phyloP scores from a whole-genome alignment of 257 asterid species.

The Nicotiana sylvestris region DNA sequence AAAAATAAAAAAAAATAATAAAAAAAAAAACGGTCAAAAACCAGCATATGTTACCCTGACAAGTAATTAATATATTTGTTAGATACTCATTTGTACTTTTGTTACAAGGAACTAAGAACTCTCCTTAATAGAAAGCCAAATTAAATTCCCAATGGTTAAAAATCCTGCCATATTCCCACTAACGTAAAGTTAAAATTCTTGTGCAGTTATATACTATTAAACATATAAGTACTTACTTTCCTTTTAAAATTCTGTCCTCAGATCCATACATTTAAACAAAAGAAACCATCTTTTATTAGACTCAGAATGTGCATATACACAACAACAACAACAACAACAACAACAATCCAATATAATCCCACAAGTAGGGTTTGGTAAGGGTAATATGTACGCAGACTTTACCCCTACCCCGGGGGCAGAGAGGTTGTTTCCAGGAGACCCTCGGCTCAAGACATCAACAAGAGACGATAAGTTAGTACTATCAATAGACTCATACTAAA shows the following conservation, averaged over 20 bases:
- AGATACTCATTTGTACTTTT: neutral
- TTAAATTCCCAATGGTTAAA: neutral
- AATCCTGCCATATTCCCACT: constrained; percentile 8
- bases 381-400: too few relatives aligned
- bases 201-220: neutral
- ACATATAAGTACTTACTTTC: neutral
- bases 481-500: too few relatives aligned
- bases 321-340: too few relatives aligned
- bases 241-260: neutral
- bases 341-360: too few relatives aligned
- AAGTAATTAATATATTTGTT: neutral
- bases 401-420: too few relatives aligned
- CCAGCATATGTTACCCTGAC: constrained; percentile 2
- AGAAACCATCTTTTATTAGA: neutral
- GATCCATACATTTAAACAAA: neutral
- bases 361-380: too few relatives aligned
- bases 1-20: neutral
- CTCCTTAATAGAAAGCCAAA: neutral
- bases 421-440: too few relatives aligned
- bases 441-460: too few relatives aligned
- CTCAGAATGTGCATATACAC: neutral
- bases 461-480: too few relatives aligned
- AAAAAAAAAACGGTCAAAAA: neutral
- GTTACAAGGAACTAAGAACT: neutral
- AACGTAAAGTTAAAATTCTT: neutral